Base-by-base conservation (phyloP, 176 grass and related monocot genomes). In the Canna indica region DNA sequence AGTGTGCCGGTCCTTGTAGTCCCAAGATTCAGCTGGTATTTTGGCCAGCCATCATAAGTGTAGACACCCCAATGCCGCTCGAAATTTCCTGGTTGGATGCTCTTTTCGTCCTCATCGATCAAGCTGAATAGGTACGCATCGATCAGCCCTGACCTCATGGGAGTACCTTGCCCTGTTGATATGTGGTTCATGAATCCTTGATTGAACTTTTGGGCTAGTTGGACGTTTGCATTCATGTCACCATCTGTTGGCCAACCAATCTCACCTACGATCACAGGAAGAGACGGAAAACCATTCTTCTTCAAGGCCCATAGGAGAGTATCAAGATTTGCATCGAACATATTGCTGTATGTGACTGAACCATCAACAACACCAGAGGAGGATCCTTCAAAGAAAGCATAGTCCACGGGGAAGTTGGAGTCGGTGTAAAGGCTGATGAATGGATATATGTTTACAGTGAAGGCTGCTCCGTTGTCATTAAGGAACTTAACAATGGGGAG, bases 361-460 rank as follows among this genome's bases (percentile, higher is more conserved):
- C 89, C 94, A 45, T 99, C 94, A 9, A 85, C 69, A 2, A 99
- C 75, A 10, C 86, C 84, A 0, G 82, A 68, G 0, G 86, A 65
- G n/a, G 67, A 61, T 34, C 89, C 94, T 0, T 93, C 89, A 53
- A 99, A 99, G 83, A 99, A 99, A 67, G 94, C 94, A 27, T 99
- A 99, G 45, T 99, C 90, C 22, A 90, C 77, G 1, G 94, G 94
- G 65, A 99, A 99, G 79, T 93, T 73, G 62, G 94, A 4, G 2
- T 99, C 89, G 0, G 6, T 78, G 77, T 99, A 99, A 25, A 99
- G 89, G 61, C 94, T 99, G 78, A 99, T 99, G 80, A 99, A 99
- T 76, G 94, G 94, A 67, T 99, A 99, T 59, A 99, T 99, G 76
- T 99, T 99, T 77, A 99, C 94, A 9, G 94, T 99, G 63, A 93